These are phyloP conservation scores for Candida sojae DNA, from an alignment of 1,139 yeast genomes.

Conservation along the genomic window DNA sequence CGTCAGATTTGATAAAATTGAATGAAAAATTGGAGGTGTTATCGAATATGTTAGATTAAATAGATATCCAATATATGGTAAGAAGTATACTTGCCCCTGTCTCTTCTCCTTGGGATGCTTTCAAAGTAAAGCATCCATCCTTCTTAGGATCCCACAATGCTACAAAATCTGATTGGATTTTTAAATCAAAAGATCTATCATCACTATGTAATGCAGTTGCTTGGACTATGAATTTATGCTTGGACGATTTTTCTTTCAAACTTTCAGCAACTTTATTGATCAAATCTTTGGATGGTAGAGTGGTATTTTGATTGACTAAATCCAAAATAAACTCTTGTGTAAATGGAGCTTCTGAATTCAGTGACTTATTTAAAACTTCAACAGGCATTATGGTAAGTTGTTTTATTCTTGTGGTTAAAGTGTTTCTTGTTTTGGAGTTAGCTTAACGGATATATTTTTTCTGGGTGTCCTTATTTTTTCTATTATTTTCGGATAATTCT, in stretches of 20 bases:
- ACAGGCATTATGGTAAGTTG: not conserved
- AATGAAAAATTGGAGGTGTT: conserved; percentile 30
- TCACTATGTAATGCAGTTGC: conserved; percentile 17
- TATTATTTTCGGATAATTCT: conserved; percentile 7
- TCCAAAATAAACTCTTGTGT: conserved; percentile 13
- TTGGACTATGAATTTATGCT: conserved; percentile 37
- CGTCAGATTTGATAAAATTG: conserved; percentile 19
- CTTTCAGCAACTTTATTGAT: conserved; percentile 16
- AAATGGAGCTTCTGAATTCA: conserved; percentile 14
- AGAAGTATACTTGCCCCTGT: conserved; percentile 17
- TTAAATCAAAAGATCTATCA: conserved; percentile 15
- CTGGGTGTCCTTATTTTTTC: not conserved
- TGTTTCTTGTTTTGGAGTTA: not conserved
- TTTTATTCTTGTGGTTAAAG: not conserved
- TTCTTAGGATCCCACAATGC: conserved; percentile 42
- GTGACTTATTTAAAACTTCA: conserved; percentile 8
- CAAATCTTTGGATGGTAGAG: conserved; percentile 5
- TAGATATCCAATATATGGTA: conserved; percentile 32
- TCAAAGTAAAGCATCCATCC: conserved; percentile 37
- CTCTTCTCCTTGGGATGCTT: conserved; percentile 12
- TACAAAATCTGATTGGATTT: conserved; percentile 28
- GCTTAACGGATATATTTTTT: not conserved
- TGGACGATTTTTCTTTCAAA: conserved; percentile 33
- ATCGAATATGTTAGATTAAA: conserved; percentile 25
- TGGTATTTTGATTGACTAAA: conserved; percentile 6